These are phyloP conservation scores for Pseudopithomyces chartarum DNA, from an alignment of 2,329 filamentous ascomycete species.

Conservation along the genomic window DNA sequence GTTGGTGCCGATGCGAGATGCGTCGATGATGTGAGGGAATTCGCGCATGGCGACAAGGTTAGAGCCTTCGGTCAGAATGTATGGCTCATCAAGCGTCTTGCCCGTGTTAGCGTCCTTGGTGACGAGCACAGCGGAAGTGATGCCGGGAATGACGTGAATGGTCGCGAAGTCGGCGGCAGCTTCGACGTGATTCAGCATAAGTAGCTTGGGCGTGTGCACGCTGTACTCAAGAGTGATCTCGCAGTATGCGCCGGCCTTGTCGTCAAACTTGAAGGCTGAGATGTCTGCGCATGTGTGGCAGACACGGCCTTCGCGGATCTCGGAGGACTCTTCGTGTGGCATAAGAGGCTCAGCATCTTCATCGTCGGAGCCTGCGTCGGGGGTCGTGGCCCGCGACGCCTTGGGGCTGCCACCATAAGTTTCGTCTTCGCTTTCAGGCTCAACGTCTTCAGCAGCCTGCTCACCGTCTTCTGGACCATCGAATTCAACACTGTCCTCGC, in stretches of 20 bases:
- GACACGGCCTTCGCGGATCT: conserved; percentile 42
- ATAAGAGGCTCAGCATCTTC: conserved; percentile 18
- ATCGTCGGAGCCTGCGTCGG: conserved; percentile 34
- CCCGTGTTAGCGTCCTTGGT: conserved; percentile 60
- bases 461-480: conserved; percentile 94
- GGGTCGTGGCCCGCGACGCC: conserved; percentile 40
- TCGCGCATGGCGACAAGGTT: conserved; percentile 92
- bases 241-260: conserved; percentile 73
- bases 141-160: conserved; percentile 82
- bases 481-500: conserved; percentile 82
- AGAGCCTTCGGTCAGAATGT: conserved; percentile 79
- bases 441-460: conserved; percentile 69
- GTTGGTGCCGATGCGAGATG: conserved; percentile 86
- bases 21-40: conserved; percentile 83
- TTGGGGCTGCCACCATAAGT: conserved; percentile 54
- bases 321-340: conserved; percentile 27
- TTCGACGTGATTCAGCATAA: conserved; percentile 92
- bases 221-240: conserved; percentile 84
- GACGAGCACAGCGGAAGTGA: conserved; percentile 70
- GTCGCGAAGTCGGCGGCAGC: conserved; percentile 76
- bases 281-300: conserved; percentile 63
- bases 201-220: conserved; percentile 79
- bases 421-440: conserved; percentile 63
- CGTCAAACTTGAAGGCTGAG: conserved; percentile 79
- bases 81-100: conserved; percentile 48